Evolutionary conservation across 306 rosid genomes (phyloP), one percentile per base, ranked within the genome.

Genomic region (Fragaria nilgerrensis): DNA sequence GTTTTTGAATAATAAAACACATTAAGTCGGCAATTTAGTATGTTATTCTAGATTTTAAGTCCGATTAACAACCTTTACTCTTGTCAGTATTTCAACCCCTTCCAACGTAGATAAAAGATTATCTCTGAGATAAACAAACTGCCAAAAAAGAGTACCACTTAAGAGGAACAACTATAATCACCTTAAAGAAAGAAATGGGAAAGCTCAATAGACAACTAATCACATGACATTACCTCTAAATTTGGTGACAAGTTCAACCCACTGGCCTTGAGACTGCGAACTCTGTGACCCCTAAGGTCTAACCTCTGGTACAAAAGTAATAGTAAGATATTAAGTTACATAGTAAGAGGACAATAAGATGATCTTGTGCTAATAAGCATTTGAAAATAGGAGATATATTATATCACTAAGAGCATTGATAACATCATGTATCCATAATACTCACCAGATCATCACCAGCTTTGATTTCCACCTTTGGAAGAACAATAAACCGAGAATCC

Each of bases 261-360:
- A 82, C 84, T 87, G 48, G 99, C 86, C 79, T 85, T 92, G 82
- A 96, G 98, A 86, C 90, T 92, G 78, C 92, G 92, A 77, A 96
- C 94, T 85, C 90, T 92, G 80, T 92, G 97, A 66, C 99, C 99
- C 85, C 99, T 90, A 47, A 92, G 99, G 90, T 96, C 99, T 91
- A 96, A 78, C 82, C 98, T 86, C 99, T 95, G 88, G 52, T 37
- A 77, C 72, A 83, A 74, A 78, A 67, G 73, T 68, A 56, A 81
- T 29, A 66, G 16, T 77, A 23, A 41, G 82, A 70, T 75, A 66
- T 44, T 79, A 53, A 77, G 70, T 73, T 71, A 85, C 74, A 75
- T 78, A 73, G 76, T 41, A 39, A 34, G 41, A 43, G 77, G 13
- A 17, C 7, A 17, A 39, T 52, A 64, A 29, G 22, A 61, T 76